These are phyloP conservation scores for Taxillus chinensis DNA, from an alignment of 164 flowering plant genomes.

Conservation along the genomic window DNA sequence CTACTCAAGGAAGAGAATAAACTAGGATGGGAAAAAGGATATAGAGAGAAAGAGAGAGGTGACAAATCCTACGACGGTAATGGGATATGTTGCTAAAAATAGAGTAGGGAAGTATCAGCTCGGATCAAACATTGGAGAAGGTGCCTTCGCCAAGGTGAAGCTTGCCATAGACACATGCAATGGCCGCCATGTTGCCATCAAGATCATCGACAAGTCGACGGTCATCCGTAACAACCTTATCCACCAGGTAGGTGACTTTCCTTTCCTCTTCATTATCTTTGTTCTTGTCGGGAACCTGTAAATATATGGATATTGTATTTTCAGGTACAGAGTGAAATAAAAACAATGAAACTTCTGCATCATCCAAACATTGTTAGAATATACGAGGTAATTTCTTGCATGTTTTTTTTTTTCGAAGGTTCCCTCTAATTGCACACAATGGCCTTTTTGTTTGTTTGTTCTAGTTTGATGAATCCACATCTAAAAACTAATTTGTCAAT, in stretches of 20 bases:
- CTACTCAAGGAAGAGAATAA: too few relatives aligned
- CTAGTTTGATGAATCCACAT: too few relatives aligned
- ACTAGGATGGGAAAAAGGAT: too few relatives aligned
- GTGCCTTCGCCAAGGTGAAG: slow-evolving; percentile 73
- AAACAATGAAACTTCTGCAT: slow-evolving; percentile 64
- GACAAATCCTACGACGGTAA: too few relatives aligned
- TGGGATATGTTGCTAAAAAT: background rate
- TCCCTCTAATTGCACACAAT: too few relatives aligned
- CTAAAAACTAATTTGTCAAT: background rate
- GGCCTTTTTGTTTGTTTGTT: too few relatives aligned
- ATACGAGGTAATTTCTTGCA: slow-evolving; percentile 34
- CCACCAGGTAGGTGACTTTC: slow-evolving; percentile 33
- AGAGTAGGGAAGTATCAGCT: slow-evolving; percentile 56
- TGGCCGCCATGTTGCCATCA: slow-evolving; percentile 47
- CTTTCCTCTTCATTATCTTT: background rate
- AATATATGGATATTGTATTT: background rate
- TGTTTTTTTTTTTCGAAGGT: too few relatives aligned
- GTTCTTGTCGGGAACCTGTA: background rate
- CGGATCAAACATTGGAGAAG: slow-evolving; percentile 58
- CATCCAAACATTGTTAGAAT: slow-evolving; percentile 70
- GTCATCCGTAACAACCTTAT: slow-evolving; percentile 44
- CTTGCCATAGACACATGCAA: slow-evolving; percentile 35
- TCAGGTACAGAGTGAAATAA: slow-evolving; percentile 70
- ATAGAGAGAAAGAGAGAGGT: too few relatives aligned
- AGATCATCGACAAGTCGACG: slow-evolving; percentile 63